Base-by-base conservation (phyloP, 2,329 filamentous ascomycete species). In the Fusarium guadeloupense region DNA sequence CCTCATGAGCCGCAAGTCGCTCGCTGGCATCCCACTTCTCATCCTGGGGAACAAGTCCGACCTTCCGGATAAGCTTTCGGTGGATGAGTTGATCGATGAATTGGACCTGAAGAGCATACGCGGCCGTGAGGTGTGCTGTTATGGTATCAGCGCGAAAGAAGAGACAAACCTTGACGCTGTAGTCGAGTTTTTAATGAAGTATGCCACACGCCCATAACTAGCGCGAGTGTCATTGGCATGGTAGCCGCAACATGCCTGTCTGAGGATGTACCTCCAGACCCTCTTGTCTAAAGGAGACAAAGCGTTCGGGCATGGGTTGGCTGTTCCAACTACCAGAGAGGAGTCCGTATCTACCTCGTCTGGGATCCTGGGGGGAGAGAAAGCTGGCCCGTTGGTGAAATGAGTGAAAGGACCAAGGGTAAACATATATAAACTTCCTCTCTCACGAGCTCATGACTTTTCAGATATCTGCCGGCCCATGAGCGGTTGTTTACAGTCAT, bases 151-250 rank as follows among this genome's bases (percentile, higher is more conserved):
- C 75, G 95, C 94, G 59, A 98, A 98, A 78, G 94, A 98, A 76
- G 95, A 99, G 80, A 99, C 94, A 54, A 99, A 99, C 78, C 87
- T 99, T 65, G 94, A 99, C 73, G 95, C 94, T 7, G 95, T 99
- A 46, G 83, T 99, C 70, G 91, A 97, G 75, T 99, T 95, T 91
- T 82, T 99, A 75, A 94, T 99, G 76, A 94, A 93, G 68, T 90
- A 91, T 75, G 89, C 93, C 62, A 92, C 84, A 74, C 89, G 89
- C 78, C 93, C 68, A 61, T 70, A 52, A 68, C 42, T 37, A 34
- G 40, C 42, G 43, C 39, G 20, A 53, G 39, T 43, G 42, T 52
- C 45, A 42, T 43, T 44, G 54, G 57, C 21, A 42, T 41, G 26
- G 35, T 44, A 35, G 54, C 37, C 48, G 48, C 59, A 57, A 62